A percentile compares a stretch with the other conserved stretches of the same genome.
These are phyloP conservation scores for Drosera capensis DNA, from an alignment of 148 eudicot species.

Conservation along the genomic window DNA sequence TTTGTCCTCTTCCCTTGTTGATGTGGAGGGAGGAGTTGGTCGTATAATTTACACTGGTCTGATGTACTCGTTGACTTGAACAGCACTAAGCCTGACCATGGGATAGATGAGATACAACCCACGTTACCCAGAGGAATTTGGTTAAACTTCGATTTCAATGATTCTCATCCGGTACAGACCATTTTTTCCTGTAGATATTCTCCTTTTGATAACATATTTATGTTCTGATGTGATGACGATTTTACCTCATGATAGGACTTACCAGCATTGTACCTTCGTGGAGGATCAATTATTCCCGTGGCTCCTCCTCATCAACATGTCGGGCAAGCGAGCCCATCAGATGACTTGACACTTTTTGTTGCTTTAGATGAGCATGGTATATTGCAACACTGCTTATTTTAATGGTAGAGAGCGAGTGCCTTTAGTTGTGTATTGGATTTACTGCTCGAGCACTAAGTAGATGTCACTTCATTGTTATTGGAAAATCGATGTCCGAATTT, in stretches of 20 bases:
- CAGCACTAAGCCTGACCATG: conserved; percentile 53
- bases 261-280: conserved; percentile 65
- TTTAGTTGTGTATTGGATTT: neutral
- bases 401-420: too few relatives aligned
- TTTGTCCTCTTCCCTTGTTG: neutral
- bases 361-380: conserved; percentile 87
- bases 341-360: conserved; percentile 71
- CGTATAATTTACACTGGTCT: conserved; percentile 1
- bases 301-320: conserved; percentile 68
- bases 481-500: too few relatives aligned
- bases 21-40: neutral
- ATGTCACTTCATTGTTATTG: neutral
- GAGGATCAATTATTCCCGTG: conserved; percentile 81
- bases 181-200: neutral
- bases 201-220: neutral
- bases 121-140: conserved; percentile 72
- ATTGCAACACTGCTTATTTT: too few relatives aligned
- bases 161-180: conserved; percentile 83
- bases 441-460: conserved; percentile 1
- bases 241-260: conserved; percentile 42
- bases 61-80: conserved; percentile 5
- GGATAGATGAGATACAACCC: conserved; percentile 40
- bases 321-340: conserved; percentile 60
- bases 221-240: conserved; percentile 4
- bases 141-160: conserved; percentile 86